These are phyloP conservation scores for Fusarium sp. DNA, from an alignment of 2,329 filamentous ascomycete species.

Conservation along the genomic window DNA sequence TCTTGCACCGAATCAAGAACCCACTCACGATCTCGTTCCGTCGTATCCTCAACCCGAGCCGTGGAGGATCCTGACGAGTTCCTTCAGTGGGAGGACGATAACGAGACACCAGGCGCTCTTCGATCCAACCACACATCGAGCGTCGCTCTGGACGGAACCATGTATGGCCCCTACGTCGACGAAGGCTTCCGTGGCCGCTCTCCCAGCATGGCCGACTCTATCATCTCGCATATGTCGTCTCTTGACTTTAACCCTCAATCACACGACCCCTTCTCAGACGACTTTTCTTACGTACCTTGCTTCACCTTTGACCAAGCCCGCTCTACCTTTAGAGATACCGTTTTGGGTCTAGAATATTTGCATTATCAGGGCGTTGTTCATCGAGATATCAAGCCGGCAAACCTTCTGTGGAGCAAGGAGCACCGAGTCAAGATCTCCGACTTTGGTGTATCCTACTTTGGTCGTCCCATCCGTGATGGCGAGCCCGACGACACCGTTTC, in stretches of 20 bases:
- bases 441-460: slow-evolving; percentile 97
- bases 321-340: slow-evolving; percentile 87
- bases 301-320: slow-evolving; percentile 86
- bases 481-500: slow-evolving; percentile 77
- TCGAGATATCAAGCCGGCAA: slow-evolving; percentile 86
- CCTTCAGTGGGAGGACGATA: slow-evolving; percentile 57
- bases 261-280: slow-evolving; percentile 77
- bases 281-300: slow-evolving; percentile 91
- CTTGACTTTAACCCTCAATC: slow-evolving; percentile 65
- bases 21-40: slow-evolving; percentile 58
- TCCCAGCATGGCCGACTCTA: slow-evolving; percentile 81
- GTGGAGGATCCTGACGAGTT: slow-evolving; percentile 50
- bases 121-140: slow-evolving; percentile 61
- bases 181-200: slow-evolving; percentile 71
- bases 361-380: slow-evolving; percentile 87
- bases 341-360: slow-evolving; percentile 91
- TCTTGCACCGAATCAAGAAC: slow-evolving; percentile 56
- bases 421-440: slow-evolving; percentile 97
- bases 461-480: slow-evolving; percentile 82
- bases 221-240: slow-evolving; percentile 73
- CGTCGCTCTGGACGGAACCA: slow-evolving; percentile 74
- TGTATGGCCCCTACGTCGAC: slow-evolving; percentile 75
- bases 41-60: slow-evolving; percentile 49
- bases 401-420: slow-evolving; percentile 84
- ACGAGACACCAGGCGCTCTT: slow-evolving; percentile 61